phyloP scores from a whole-genome alignment of 495 filamentous ascomycete species.

The Trypethelium eluteriae region DNA sequence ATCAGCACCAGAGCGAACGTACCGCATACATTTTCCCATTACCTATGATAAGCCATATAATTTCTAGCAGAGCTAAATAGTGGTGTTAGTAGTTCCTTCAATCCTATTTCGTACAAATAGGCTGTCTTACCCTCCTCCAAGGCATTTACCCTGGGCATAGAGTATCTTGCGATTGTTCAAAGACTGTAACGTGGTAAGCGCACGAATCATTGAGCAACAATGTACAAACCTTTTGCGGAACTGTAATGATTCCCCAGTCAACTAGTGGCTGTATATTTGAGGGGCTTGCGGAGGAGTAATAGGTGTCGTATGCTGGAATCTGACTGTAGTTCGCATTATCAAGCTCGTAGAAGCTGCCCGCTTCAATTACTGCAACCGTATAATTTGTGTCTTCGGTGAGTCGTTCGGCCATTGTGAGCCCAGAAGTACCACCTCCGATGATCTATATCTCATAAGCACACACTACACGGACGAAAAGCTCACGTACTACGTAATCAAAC shows the following conservation, averaged over 20 bases:
- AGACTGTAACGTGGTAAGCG: neutral
- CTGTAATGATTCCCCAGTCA: neutral
- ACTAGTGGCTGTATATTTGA: neutral
- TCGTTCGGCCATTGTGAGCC: neutral
- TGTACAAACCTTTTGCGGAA: neutral
- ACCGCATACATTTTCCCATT: too few species aligned
- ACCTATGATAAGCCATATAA: slow-evolving; percentile 24
- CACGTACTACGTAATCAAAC: slow-evolving; percentile 22
- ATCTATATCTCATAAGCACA: neutral
- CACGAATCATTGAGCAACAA: neutral
- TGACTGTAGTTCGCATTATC: slow-evolving; percentile 7
- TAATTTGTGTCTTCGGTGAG: neutral
- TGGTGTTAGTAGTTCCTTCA: too few species aligned
- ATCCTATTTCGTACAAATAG: too few species aligned
- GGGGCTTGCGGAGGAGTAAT: neutral
- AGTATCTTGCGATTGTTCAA: slow-evolving; percentile 15
- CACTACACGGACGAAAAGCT: neutral
- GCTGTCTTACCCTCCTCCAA: slow-evolving; percentile 20
- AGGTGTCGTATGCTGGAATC: neutral
- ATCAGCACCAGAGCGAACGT: too few species aligned
- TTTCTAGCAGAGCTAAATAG: slow-evolving; percentile 18
- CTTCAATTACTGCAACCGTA: slow-evolving; percentile 10
- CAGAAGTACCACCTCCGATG: slow-evolving; percentile 24
- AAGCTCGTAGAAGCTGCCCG: slow-evolving; percentile 8
- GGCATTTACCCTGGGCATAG: slow-evolving; percentile 24